phyloP scores from a whole-genome alignment of 495 filamentous ascomycete genomes.

The Hyphodiscus hymeniophilus region DNA sequence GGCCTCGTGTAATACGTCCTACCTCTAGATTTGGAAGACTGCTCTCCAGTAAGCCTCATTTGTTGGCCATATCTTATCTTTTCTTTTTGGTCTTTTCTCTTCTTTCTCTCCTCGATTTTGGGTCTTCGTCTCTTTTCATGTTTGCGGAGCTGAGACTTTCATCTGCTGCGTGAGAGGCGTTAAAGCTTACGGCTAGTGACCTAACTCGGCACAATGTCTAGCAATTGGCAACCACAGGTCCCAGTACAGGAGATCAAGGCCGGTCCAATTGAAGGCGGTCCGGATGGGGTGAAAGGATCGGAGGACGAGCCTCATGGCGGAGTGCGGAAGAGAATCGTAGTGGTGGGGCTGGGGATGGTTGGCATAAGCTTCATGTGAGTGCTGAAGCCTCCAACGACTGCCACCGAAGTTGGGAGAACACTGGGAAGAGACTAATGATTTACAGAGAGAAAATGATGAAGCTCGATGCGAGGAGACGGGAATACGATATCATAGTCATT shows the following conservation, averaged over 20 bases:
- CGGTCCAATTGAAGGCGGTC: constrained; percentile 16
- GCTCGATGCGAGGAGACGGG: constrained; percentile 63
- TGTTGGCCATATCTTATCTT: not conserved
- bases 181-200: not conserved
- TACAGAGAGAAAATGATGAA: constrained; percentile 86
- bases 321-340: constrained; percentile 60
- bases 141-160: not conserved
- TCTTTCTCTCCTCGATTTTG: not conserved
- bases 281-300: constrained; percentile 17
- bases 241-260: constrained; percentile 13
- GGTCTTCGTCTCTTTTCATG: not conserved
- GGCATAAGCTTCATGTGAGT: constrained; percentile 87
- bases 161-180: not conserved
- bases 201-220: constrained; percentile 10
- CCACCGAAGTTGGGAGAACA: constrained; percentile 38
- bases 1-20: not conserved
- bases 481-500: constrained; percentile 84
- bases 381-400: constrained; percentile 59
- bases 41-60: not conserved
- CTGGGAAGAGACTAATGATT: not conserved
- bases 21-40: too few relatives aligned
- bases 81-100: constrained; percentile 2
- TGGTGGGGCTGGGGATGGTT: constrained; percentile 94
- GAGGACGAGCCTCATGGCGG: constrained; percentile 17
- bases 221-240: constrained; percentile 20